These are phyloP conservation scores for Plectosphaerella sp. DNA, from an alignment of 2,329 filamentous ascomycete species.

Conservation along the genomic window DNA sequence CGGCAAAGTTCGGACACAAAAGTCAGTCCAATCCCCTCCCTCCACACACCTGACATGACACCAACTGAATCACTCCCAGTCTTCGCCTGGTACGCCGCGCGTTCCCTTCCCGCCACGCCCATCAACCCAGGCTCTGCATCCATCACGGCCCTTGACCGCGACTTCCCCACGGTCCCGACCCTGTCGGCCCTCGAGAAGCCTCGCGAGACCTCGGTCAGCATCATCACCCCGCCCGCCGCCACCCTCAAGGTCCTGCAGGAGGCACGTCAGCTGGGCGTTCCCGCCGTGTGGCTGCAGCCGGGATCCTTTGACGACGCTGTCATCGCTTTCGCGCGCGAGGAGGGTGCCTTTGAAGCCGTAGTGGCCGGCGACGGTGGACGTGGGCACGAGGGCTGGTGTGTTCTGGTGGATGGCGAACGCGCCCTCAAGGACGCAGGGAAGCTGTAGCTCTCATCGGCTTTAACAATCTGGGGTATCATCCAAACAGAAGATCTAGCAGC, in stretches of 20 bases:
- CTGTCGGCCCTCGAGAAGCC: constrained; percentile 64
- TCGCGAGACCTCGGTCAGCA: constrained; percentile 67
- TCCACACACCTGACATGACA: constrained; percentile 1
- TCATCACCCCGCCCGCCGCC: constrained; percentile 80
- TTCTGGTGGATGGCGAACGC: constrained; percentile 76
- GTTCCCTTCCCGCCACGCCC: constrained; percentile 72
- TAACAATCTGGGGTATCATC: too few relatives aligned
- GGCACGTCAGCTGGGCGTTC: constrained; percentile 68
- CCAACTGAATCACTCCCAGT: constrained; percentile 45
- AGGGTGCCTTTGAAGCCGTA: constrained; percentile 63
- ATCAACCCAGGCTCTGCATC: constrained; percentile 70
- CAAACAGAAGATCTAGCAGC: too few relatives aligned
- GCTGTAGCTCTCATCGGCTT: constrained; percentile 22
- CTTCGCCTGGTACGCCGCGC: constrained; percentile 81
- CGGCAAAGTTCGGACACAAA: constrained; percentile 83
- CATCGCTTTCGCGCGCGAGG: constrained; percentile 59
- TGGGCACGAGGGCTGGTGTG: constrained; percentile 78
- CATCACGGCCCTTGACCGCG: constrained; percentile 47
- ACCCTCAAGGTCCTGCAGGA: constrained; percentile 73
- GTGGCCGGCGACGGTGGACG: constrained; percentile 60
- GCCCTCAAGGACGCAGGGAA: constrained; percentile 54
- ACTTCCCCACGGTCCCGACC: constrained; percentile 61
- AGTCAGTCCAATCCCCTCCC: constrained; percentile 43
- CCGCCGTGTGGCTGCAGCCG: constrained; percentile 84
- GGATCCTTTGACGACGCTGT: constrained; percentile 79